Evolutionary conservation across 108 stramenopile genomes (phyloP), one percentile per base, ranked within the genome.

Genomic region (Discostella stelligeroides): DNA sequence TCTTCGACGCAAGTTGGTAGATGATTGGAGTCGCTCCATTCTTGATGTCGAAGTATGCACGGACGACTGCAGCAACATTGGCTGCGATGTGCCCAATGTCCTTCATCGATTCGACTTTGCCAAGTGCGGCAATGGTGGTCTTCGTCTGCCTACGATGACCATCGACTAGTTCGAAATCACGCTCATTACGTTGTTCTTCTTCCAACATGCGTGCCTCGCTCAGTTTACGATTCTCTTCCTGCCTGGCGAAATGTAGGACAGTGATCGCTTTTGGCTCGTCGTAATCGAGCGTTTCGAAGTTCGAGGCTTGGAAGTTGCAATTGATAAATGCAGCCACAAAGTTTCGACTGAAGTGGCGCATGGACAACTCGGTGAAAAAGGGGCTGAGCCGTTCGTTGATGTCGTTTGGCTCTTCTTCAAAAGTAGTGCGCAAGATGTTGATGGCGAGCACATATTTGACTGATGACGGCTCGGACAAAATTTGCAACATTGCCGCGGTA

Each of bases 71-170:
- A 8, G 17, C 15, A 3, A 47, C 46, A 8, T 47, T 47, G 46
- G 46, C 46, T 8, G 46, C 46, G 9, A 47, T 47, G 3, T 8
- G 15, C 3, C 15, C 46, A 8, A 47, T 47, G 46, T 18, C 15
- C 9, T 47, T 15, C 46, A 47, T 47, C 18, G 46, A 47, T 47
- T 47, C 46, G 7, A 47, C 18, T 47, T 47, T 47, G 46, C 46
- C 46, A 8, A 47, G 15, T 15, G 7, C 17, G n/a, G n/a, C n/a
- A n/a, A n/a, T n/a, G n/a, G n/a, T n/a, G n/a, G n/a, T n/a, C n/a
- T n/a, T n/a, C n/a, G n/a, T n/a, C n/a, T n/a, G n/a, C n/a, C n/a
- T n/a, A n/a, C n/a, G n/a, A n/a, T n/a, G n/a, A n/a, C n/a, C 46
- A 18, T 47, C 46, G 18, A 18, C 3, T 18, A 47, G 15, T 7